Percentiles rank a stretch among this genome's conserved stretches.
These are phyloP conservation scores for Phytopythium sindhum DNA, from an alignment of 352 stramenopile genomes.

Conservation along the genomic window DNA sequence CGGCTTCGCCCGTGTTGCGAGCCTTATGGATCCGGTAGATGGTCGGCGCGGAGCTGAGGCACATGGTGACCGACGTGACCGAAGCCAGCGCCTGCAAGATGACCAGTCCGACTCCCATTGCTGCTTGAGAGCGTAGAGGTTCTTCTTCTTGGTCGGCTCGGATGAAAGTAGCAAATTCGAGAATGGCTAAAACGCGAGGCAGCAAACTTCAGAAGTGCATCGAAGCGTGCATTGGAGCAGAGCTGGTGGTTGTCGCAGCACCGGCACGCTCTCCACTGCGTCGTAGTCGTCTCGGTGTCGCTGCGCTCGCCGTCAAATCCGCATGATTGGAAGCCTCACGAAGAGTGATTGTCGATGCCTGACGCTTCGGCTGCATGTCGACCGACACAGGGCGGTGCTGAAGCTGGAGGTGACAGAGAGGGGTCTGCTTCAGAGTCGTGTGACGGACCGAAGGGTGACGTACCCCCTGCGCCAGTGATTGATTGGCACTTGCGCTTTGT, in stretches of 20 bases:
- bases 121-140: background rate
- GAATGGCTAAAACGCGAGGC: background rate
- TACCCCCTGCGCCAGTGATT: background rate
- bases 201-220: background rate
- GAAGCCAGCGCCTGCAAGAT: conserved; percentile 33
- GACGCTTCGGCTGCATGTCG: background rate
- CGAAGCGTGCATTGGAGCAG: background rate
- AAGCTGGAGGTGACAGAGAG: background rate
- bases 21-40: conserved; percentile 39
- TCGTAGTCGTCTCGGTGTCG: background rate
- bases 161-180: background rate
- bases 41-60: conserved; percentile 29
- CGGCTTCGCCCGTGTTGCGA: conserved; percentile 24
- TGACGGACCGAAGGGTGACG: background rate
- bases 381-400: background rate
- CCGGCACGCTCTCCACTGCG: background rate
- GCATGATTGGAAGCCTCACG: background rate
- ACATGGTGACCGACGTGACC: conserved; percentile 33
- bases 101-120: conserved; percentile 24
- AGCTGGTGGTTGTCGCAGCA: background rate
- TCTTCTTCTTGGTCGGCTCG: background rate
- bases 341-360: conserved; percentile 1
- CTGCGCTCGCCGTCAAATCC: conserved; percentile 1
- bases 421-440: background rate
- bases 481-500: too few species aligned